Conservation (phyloP, 2,329 filamentous ascomycete genomes). For the Juglanconis sp. region DNA sequence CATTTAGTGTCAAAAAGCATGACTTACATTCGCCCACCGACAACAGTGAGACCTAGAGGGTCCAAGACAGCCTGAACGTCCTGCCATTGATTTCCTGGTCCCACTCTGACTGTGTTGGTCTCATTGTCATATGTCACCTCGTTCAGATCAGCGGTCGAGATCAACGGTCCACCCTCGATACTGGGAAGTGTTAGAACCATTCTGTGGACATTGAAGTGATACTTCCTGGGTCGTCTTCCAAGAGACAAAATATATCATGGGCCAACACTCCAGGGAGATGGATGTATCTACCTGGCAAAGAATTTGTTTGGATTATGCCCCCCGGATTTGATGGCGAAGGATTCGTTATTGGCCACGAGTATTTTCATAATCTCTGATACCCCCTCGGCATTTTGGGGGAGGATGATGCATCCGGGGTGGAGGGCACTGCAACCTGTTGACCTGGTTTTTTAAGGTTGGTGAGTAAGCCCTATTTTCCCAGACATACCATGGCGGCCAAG, state of each 20-base stretch:
- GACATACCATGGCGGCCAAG: background rate
- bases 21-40: slow-evolving; percentile 38
- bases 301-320: slow-evolving; percentile 56
- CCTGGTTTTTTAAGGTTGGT: background rate
- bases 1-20: too few species aligned
- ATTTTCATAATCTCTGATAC: slow-evolving; percentile 4
- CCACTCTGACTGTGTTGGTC: slow-evolving; percentile 39
- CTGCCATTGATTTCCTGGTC: slow-evolving; percentile 43
- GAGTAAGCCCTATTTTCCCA: background rate
- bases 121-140: slow-evolving; percentile 35
- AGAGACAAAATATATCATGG: too few species aligned
- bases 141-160: slow-evolving; percentile 45
- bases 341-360: slow-evolving; percentile 3
- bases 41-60: slow-evolving; percentile 38
- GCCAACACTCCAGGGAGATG: background rate
- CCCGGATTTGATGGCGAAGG: slow-evolving; percentile 54
- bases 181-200: slow-evolving; percentile 26
- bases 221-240: background rate
- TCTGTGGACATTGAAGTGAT: background rate
- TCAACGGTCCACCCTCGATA: slow-evolving; percentile 44
- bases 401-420: slow-evolving; percentile 7
- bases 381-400: background rate
- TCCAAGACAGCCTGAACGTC: slow-evolving; percentile 38
- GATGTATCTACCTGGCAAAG: slow-evolving; percentile 31
- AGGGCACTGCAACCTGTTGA: slow-evolving; percentile 6